Evolutionary conservation across 2,329 filamentous ascomycete species (phyloP), one percentile per base, ranked within the genome.

Genomic region (Xylaria sp.): DNA sequence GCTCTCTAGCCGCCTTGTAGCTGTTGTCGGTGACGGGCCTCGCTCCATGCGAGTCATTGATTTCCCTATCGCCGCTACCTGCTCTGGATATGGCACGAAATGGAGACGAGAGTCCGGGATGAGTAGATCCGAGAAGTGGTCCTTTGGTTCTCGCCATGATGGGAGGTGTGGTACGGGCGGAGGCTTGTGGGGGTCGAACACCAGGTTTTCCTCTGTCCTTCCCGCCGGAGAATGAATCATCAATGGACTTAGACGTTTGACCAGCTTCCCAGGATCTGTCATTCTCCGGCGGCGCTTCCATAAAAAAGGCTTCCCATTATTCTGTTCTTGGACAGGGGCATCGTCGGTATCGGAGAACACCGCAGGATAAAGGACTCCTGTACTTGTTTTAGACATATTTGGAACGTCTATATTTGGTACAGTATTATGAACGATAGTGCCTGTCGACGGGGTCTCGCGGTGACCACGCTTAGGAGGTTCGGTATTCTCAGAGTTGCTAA

Each of bases 261-360:
- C 63, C 50, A 56, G 61, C 42, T 72, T 73, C 42, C 73, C 75
- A 17, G 75, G 75, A 32, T 75, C 74, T 63, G 71, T 75, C 54
- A 57, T 64, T 42, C 70, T 72, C 61, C 75, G 75, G 55, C 73
- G 73, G 69, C 74, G 74, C 36, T 61, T 70, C 76, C 76, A 77
- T 78, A 79, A 78, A 78, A 79, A 78, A 78, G 60, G 69, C 58
- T 70, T 73, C 64, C 69, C 70, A 1, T 55, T 70, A 24, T 71
- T 77, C n/a, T 68, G 47, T 67, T 65, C 48, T 36, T 42, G 67
- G 21, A 19, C 45, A 54, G 56, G 57, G 39, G 47, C 27, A 54
- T 72, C 68, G 27, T 50, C 64, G 6, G 30, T 17, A 21, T 65
- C 53, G 5, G 60, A 65, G 19, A 64, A 58, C 19, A 57, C 21